Percentiles rank a stretch among this genome's conserved stretches.
These are phyloP conservation scores for Zhuliangozyma blackwelliae DNA, from an alignment of 1,139 yeast species.

Conservation along the genomic window DNA sequence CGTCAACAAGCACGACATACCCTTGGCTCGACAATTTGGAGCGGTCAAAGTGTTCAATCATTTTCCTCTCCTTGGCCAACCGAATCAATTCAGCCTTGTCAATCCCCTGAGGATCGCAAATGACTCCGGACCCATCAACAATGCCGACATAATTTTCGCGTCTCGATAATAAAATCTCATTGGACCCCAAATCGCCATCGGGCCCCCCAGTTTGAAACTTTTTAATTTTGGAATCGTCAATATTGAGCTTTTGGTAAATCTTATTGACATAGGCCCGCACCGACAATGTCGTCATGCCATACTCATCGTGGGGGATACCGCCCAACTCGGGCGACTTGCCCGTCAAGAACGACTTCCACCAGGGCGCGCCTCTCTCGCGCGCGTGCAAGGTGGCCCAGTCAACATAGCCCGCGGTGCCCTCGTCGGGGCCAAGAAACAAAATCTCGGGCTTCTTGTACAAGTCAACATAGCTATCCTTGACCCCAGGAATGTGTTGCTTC, in stretches of 20 bases:
- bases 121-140: constrained; percentile 94
- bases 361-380: constrained; percentile 86
- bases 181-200: constrained; percentile 96
- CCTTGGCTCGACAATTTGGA: constrained; percentile 70
- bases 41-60: constrained; percentile 67
- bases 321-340: constrained; percentile 92
- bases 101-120: constrained; percentile 87
- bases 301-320: constrained; percentile 97
- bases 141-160: constrained; percentile 82
- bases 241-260: constrained; percentile 70
- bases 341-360: constrained; percentile 99
- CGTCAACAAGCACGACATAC: constrained; percentile 82
- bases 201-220: constrained; percentile 99
- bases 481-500: constrained; percentile 67
- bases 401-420: constrained; percentile 92
- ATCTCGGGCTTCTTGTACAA: constrained; percentile 82
- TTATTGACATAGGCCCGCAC: constrained; percentile 91
- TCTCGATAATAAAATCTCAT: constrained; percentile 81
- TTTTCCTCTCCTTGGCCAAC: constrained; percentile 74
- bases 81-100: constrained; percentile 73
- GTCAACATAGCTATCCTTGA: constrained; percentile 83
- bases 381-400: constrained; percentile 99
- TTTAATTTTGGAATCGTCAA: constrained; percentile 55
- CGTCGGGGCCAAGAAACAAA: constrained; percentile 96
- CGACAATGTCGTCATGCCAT: constrained; percentile 95